Base-by-base conservation (phyloP, 805 yeast species). In the Metschnikowia koreensis region DNA sequence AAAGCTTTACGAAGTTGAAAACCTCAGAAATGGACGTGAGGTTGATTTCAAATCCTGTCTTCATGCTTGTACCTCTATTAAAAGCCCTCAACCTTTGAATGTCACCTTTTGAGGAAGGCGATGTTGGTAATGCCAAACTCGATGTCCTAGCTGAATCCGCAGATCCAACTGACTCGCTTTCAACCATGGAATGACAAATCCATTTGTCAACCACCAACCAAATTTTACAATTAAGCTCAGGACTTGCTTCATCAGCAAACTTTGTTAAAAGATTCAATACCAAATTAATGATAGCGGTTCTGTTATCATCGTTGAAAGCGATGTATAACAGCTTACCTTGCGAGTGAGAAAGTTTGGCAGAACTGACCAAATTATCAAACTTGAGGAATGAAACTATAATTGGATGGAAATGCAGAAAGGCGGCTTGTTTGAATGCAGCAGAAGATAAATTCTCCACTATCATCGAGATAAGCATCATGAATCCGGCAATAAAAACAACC, bases 171-270 rank as follows among this genome's bases (percentile, higher is more conserved):
- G 55, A 29, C n/a, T 55, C 61, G 7, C 31, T 41, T 13, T 59
- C 61, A 26, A 31, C 42, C 39, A 56, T 57, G 15, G 66, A 61
- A 43, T 72, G 75, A 57, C 84, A 86, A 7, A 89, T 69, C 87
- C 96, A 86, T 3, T 74, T 66, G 60, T 91, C 97, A 7, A 90
- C 54, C 7, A 78, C 67, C n/a, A 67, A 68, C 97, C 97, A 91
- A 13, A 88, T 74, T 40, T 70, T 72, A 26, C 68, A 62, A 56
- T 84, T 77, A 28, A 77, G 53, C 6, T 55, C 55, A 11, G 61
- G 53, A 22, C 63, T 61, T 1, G 61, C 57, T 29, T 62, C 65
- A 13, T 79, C 77, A 6, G 84, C 83, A 43, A 90, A 74, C 67
- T 62, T 66, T 8, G 63, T 58, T 41, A 91, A 65, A 0, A 85